Evolutionary conservation across 2,329 filamentous ascomycete species (phyloP).

Genomic region (Apiospora malaysiana): DNA sequence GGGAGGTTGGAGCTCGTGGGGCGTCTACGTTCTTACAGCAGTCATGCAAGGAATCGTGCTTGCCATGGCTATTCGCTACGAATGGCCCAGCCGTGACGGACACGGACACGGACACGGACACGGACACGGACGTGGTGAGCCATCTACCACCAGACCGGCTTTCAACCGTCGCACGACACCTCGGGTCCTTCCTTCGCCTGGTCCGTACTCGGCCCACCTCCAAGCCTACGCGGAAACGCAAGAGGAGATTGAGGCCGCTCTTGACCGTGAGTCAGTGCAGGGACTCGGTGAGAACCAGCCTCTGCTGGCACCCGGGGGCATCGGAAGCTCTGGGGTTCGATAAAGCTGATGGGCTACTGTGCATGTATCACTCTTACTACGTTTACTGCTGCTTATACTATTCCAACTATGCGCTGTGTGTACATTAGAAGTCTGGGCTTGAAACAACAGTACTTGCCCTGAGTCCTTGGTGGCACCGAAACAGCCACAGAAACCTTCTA

Average conservation of each 20-base stretch:
- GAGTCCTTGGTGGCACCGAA: background rate
- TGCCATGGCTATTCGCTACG: slow-evolving; percentile 79
- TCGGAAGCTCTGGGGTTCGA: slow-evolving; percentile 41
- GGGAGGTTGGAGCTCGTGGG: slow-evolving; percentile 94
- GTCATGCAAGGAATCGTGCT: slow-evolving; percentile 82
- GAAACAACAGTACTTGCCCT: background rate
- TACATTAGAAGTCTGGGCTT: background rate
- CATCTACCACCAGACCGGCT: slow-evolving; percentile 34
- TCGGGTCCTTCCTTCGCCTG: slow-evolving; percentile 39
- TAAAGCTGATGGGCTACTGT: slow-evolving; percentile 25
- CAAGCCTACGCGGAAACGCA: slow-evolving; percentile 43
- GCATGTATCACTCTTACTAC: background rate
- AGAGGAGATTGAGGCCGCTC: slow-evolving; percentile 41
- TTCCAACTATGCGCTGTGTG: background rate
- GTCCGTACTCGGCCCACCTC: slow-evolving; percentile 42
- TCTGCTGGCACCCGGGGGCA: slow-evolving; percentile 41
- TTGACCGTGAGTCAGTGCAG: slow-evolving; percentile 42
- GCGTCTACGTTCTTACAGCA: slow-evolving; percentile 87
- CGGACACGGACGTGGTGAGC: slow-evolving; percentile 17
- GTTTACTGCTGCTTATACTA: background rate
- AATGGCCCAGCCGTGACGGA: slow-evolving; percentile 46
- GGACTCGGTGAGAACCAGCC: slow-evolving; percentile 42
- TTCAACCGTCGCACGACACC: slow-evolving; percentile 42
- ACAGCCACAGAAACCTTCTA: background rate
- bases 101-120: no score